phyloP scores from a whole-genome alignment of 2,329 filamentous ascomycete species.

The Septoria linicola region DNA sequence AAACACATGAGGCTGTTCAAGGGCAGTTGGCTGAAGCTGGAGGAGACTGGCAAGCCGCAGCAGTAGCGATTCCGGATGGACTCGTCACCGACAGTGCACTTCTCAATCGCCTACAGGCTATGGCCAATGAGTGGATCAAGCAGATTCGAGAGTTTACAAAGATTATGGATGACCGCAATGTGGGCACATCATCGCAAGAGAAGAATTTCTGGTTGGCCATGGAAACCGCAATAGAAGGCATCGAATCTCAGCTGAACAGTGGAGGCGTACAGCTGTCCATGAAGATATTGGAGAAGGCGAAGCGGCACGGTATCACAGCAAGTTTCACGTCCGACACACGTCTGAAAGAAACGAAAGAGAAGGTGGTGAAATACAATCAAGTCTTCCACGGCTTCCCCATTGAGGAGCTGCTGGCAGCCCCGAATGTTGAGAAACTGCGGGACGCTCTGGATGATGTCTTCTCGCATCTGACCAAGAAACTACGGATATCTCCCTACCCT shows the following conservation, averaged over 20 bases:
- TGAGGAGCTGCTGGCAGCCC: slow-evolving; percentile 90
- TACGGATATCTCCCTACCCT: slow-evolving; percentile 93
- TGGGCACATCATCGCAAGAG: slow-evolving; percentile 85
- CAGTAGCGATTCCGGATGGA: slow-evolving; percentile 72
- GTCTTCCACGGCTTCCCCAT: slow-evolving; percentile 97
- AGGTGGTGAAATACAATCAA: slow-evolving; percentile 97
- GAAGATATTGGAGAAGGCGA: slow-evolving; percentile 93
- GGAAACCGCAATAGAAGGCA: slow-evolving; percentile 88
- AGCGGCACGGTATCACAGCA: slow-evolving; percentile 95
- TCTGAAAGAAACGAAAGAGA: slow-evolving; percentile 90
- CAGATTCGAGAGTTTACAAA: slow-evolving; percentile 96
- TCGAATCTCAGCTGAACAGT: slow-evolving; percentile 82
- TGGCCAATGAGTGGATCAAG: slow-evolving; percentile 97
- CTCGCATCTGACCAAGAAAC: slow-evolving; percentile 92
- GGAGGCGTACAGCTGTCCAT: slow-evolving; percentile 88
- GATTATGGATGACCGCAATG: slow-evolving; percentile 78
- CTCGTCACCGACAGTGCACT: slow-evolving; percentile 88
- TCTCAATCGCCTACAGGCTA: slow-evolving; percentile 88
- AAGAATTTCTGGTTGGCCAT: slow-evolving; percentile 99
- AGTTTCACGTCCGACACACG: slow-evolving; percentile 96
- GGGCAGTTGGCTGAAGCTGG: slow-evolving; percentile 72
- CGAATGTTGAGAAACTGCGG: slow-evolving; percentile 81
- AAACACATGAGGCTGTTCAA: slow-evolving; percentile 86
- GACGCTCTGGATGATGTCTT: slow-evolving; percentile 91
- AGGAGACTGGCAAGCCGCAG: slow-evolving; percentile 65